Conservation (phyloP, 148 eudicot species). For the Arctostaphylos glauca region DNA sequence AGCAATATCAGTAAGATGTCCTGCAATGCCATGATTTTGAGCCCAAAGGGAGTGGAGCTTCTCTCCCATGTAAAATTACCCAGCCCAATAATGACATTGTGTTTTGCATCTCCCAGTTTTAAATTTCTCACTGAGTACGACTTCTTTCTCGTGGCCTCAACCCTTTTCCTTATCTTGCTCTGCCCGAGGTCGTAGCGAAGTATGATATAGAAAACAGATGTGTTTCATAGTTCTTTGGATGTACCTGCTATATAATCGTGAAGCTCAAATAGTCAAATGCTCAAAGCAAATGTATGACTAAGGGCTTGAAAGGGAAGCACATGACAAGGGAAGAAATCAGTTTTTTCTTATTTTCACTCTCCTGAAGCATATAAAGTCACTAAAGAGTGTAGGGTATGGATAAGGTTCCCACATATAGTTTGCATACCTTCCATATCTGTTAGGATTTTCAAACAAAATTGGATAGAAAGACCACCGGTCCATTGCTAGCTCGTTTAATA, state of each 20-base stretch:
- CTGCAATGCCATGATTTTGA: background rate
- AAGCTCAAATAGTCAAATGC: no score
- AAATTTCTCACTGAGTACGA: background rate
- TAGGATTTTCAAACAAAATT: background rate
- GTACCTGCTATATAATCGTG: background rate
- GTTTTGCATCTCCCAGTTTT: slow-evolving; percentile 1
- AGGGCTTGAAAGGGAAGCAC: background rate
- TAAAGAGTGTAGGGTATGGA: background rate
- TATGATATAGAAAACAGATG: background rate
- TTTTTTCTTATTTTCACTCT: background rate
- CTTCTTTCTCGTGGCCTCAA: background rate
- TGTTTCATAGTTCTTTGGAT: background rate
- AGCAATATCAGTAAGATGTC: background rate
- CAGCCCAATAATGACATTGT: background rate
- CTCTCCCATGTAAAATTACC: background rate
- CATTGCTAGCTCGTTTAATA: background rate
- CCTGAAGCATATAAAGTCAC: background rate
- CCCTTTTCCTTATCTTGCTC: background rate
- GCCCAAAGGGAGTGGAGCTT: background rate
- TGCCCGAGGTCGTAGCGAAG: background rate
- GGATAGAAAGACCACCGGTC: background rate
- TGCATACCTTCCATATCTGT: background rate
- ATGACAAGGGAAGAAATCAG: background rate
- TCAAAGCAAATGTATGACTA: background rate
- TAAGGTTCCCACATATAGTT: background rate